Evolutionary conservation across 306 rosid species (phyloP), one percentile per base, ranked within the genome.

Genomic region (Datisca glomerata): DNA sequence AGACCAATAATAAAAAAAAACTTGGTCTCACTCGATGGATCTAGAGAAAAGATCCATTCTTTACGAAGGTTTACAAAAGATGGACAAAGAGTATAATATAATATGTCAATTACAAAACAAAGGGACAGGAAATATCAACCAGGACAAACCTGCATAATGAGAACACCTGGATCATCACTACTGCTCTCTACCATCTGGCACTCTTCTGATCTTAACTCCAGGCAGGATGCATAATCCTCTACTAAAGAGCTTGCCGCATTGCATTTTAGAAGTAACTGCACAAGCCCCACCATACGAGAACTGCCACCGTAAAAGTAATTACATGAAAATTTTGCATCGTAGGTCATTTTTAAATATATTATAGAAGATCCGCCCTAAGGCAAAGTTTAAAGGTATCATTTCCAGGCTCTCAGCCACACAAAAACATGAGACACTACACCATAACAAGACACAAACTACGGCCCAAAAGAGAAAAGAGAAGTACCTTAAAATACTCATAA

Each of bases 181-280:
- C 64, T 63, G 50, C 73, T 77, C 47, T 77, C 95, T 41, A 74
- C 60, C 53, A 55, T 49, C 66, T 77, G 89, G 56, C 57, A 69
- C 60, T 79, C 94, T 61, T 80, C 93, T 4, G 86, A 76, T 49
- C 86, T 67, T 60, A 76, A 69, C 65, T 83, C 97, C 15, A 89
- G 93, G 81, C 97, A 89, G 45, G 93, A 92, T 47, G 97, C 97
- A 75, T 89, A 89, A 75, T 89, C 97, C 72, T 89, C 97, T 39
- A 89, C 55, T 61, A 89, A 70, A 59, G 67, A 77, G 69, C 61
- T 83, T 21, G 81, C 73, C 35, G 95, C 71, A 58, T 72, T 80
- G 41, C 79, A 77, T 67, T 89, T 77, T 20, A 89, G 72, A 73
- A 89, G 66, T 44, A 83, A 53, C 36, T 57, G 93, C 60, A 89